These are phyloP conservation scores for Hymenoscyphus infarciens DNA, from an alignment of 2,329 filamentous ascomycete species.

Conservation along the genomic window DNA sequence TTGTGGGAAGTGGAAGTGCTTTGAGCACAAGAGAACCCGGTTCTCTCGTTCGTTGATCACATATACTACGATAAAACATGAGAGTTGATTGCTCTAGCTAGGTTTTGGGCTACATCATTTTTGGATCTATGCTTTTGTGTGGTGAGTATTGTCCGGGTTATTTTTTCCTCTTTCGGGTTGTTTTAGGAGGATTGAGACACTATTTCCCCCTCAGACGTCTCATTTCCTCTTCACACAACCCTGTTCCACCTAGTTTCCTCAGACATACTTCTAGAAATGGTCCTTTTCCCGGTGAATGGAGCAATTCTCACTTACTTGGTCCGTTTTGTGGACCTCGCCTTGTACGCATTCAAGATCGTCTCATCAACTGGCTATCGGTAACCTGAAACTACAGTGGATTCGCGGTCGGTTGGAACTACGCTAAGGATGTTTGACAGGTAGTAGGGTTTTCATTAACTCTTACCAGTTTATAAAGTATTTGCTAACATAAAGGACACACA, in stretches of 20 bases:
- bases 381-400: too few relatives aligned
- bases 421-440: constrained; percentile 42
- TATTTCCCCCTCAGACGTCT: too few relatives aligned
- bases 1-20: constrained; percentile 55
- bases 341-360: too few relatives aligned
- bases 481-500: neutral
- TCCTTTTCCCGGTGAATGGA: constrained; percentile 57
- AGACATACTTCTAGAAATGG: constrained; percentile 32
- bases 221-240: too few relatives aligned
- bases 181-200: too few relatives aligned
- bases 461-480: neutral
- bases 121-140: neutral
- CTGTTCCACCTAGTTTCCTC: constrained; percentile 14
- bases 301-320: constrained; percentile 60
- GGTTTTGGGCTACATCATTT: constrained; percentile 17
- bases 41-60: constrained; percentile 17
- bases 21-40: constrained; percentile 32
- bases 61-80: neutral
- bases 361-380: too few relatives aligned
- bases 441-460: neutral
- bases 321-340: constrained; percentile 57
- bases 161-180: too few relatives aligned
- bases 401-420: constrained; percentile 52
- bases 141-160: too few relatives aligned
- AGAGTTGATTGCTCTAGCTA: neutral